phyloP scores from a whole-genome alignment of 164 flowering plant species.

The Brasenia schreberi region DNA sequence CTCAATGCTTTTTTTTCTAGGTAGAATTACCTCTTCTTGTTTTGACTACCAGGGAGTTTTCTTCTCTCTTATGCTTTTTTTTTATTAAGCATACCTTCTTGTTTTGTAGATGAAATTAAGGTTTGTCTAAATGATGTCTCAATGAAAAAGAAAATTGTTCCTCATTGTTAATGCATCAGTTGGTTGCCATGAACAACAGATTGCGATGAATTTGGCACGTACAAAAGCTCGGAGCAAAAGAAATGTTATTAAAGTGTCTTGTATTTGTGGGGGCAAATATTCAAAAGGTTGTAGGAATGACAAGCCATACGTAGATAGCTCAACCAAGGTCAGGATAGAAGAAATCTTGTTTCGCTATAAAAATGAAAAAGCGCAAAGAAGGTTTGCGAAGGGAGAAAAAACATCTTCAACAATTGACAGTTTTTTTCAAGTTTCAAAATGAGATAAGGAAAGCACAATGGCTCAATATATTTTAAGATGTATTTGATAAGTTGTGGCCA shows the following conservation, averaged over 20 bases:
- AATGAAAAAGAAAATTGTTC: conserved; percentile 13
- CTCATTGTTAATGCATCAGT: conserved; percentile 3
- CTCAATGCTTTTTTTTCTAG: no score
- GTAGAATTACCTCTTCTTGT: no score
- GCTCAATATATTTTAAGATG: no score
- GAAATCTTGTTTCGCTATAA: conserved; percentile 10
- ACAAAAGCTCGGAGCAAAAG: background rate
- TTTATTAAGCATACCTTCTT: no score
- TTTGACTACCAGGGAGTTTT: no score
- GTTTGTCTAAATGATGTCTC: no score
- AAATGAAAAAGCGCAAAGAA: conserved; percentile 15
- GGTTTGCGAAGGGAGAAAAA: conserved; percentile 10
- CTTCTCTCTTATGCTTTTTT: no score
- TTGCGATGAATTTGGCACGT: background rate
- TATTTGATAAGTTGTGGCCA: no score
- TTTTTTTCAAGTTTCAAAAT: conserved; percentile 4
- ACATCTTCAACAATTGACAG: conserved; percentile 13
- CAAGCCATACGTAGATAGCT: background rate
- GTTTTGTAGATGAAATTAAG: background rate
- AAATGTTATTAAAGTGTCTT: background rate
- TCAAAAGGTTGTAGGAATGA: background rate
- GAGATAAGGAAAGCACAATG: conserved; percentile 11
- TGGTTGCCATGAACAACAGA: conserved; percentile 1
- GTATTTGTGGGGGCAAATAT: background rate
- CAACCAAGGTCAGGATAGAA: conserved; percentile 8